These are phyloP conservation scores for Cyphellophora attinorum DNA, from an alignment of 2,329 filamentous ascomycete genomes.

Conservation along the genomic window DNA sequence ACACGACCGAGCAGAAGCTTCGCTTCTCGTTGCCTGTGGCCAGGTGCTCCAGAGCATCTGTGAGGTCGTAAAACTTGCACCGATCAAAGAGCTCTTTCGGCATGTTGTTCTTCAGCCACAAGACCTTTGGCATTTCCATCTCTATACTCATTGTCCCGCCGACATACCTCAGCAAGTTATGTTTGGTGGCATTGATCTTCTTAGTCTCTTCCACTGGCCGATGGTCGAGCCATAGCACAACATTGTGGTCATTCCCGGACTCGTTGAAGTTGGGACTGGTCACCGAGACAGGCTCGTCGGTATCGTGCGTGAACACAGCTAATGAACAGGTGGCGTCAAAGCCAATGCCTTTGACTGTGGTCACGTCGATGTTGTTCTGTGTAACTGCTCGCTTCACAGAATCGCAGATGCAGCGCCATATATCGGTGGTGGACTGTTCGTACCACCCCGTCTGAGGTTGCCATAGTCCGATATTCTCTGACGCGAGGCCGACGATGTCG, in stretches of 20 bases:
- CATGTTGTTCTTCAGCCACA: constrained; percentile 99
- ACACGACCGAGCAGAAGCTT: constrained; percentile 92
- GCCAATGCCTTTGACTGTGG: constrained; percentile 76
- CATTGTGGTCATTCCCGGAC: constrained; percentile 76
- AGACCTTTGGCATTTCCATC: constrained; percentile 98
- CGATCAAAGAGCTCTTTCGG: constrained; percentile 76
- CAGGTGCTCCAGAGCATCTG: constrained; percentile 85
- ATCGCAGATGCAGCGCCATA: constrained; percentile 88
- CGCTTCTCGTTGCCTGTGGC: constrained; percentile 86
- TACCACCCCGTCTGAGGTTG: constrained; percentile 68
- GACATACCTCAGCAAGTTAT: constrained; percentile 91
- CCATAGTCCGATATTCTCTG: constrained; percentile 71
- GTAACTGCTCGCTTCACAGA: constrained; percentile 75
- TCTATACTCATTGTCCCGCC: constrained; percentile 98
- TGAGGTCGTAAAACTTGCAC: constrained; percentile 95
- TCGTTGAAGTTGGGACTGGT: constrained; percentile 79
- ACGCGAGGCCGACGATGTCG: constrained; percentile 67
- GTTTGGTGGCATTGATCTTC: constrained; percentile 83
- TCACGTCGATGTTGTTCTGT: constrained; percentile 69
- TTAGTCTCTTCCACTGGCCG: constrained; percentile 82
- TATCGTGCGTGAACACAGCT: constrained; percentile 79
- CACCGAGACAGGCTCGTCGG: constrained; percentile 82
- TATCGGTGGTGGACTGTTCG: constrained; percentile 96
- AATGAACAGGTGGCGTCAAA: constrained; percentile 99
- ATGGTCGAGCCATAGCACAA: constrained; percentile 96